Percentiles rank a stretch among this genome's conserved stretches.
Conservation (phyloP, 2,329 filamentous ascomycete genomes). For the Colletotrichum sp. region DNA sequence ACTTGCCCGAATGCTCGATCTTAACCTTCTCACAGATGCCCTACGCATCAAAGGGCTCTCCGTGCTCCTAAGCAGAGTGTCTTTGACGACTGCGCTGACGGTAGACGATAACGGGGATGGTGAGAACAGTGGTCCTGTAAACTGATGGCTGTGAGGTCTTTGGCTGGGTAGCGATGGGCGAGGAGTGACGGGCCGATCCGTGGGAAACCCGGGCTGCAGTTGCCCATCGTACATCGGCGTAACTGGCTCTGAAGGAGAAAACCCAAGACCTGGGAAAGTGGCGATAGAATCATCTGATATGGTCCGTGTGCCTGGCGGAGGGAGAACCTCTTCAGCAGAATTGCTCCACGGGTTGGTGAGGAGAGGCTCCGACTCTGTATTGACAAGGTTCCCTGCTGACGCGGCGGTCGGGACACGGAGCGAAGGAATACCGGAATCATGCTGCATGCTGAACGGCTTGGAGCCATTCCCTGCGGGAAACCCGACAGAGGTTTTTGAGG, state of each 20-base stretch:
- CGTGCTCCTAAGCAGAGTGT: slow-evolving; percentile 55
- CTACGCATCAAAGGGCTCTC: slow-evolving; percentile 43
- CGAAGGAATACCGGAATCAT: slow-evolving; percentile 40
- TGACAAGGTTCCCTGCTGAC: slow-evolving; percentile 35
- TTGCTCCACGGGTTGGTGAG: slow-evolving; percentile 51
- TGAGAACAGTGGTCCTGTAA: slow-evolving; percentile 58
- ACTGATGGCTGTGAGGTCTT: slow-evolving; percentile 42
- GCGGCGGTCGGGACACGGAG: slow-evolving; percentile 35
- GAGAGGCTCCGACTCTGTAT: slow-evolving; percentile 41
- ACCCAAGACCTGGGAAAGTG: slow-evolving; percentile 26
- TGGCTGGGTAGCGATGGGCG: slow-evolving; percentile 15
- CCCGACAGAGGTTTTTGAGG: slow-evolving; percentile 52
- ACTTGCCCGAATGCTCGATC: slow-evolving; percentile 57
- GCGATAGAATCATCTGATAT: slow-evolving; percentile 41
- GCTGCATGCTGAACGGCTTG: slow-evolving; percentile 40
- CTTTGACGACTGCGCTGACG: slow-evolving; percentile 62
- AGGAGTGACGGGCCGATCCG: slow-evolving; percentile 23
- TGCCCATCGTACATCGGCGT: slow-evolving; percentile 36
- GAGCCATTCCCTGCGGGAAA: slow-evolving; percentile 40
- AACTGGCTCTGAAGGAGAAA: slow-evolving; percentile 32
- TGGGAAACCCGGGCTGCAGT: slow-evolving; percentile 23
- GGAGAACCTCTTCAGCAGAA: slow-evolving; percentile 33
- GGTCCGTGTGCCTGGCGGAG: slow-evolving; percentile 40
- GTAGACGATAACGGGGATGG: slow-evolving; percentile 66
- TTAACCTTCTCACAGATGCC: slow-evolving; percentile 51